phyloP scores from a whole-genome alignment of 2,329 filamentous ascomycete genomes.

The Neofusicoccum umdonicola region DNA sequence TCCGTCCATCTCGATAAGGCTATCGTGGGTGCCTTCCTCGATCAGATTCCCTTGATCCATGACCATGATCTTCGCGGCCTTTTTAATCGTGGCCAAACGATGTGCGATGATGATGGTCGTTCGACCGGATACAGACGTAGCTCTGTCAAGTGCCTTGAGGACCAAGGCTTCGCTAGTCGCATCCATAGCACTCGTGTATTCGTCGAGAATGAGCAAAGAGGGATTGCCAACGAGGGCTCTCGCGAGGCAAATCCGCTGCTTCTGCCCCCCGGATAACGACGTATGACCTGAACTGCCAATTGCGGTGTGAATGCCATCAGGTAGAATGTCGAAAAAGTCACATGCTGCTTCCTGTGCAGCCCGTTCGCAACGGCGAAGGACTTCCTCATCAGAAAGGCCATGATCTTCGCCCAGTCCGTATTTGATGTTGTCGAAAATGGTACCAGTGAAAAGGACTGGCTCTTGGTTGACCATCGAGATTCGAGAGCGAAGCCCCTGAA shows the following conservation, averaged over 20 bases:
- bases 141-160: conserved; percentile 33
- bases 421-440: conserved; percentile 37
- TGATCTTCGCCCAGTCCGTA: conserved; percentile 42
- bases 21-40: conserved; percentile 34
- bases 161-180: conserved; percentile 33
- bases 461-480: conserved; percentile 35
- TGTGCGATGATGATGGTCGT: conserved; percentile 39
- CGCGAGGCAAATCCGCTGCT: conserved; percentile 38
- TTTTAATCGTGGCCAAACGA: conserved; percentile 35
- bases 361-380: conserved; percentile 56
- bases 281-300: conserved; percentile 46
- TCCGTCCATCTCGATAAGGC: conserved; percentile 27
- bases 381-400: conserved; percentile 47
- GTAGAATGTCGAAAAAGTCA: conserved; percentile 45
- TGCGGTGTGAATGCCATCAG: conserved; percentile 33
- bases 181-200: conserved; percentile 38
- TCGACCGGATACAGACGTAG: conserved; percentile 27
- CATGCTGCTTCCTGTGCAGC: conserved; percentile 64
- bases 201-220: conserved; percentile 34
- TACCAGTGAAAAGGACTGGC: conserved; percentile 33
- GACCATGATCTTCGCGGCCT: conserved; percentile 38
- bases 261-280: conserved; percentile 38
- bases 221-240: conserved; percentile 35
- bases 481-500: conserved; percentile 31
- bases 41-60: conserved; percentile 33